Evolutionary conservation across 2,329 filamentous ascomycete genomes (phyloP).

Genomic region (Colletotrichum spinosum): DNA sequence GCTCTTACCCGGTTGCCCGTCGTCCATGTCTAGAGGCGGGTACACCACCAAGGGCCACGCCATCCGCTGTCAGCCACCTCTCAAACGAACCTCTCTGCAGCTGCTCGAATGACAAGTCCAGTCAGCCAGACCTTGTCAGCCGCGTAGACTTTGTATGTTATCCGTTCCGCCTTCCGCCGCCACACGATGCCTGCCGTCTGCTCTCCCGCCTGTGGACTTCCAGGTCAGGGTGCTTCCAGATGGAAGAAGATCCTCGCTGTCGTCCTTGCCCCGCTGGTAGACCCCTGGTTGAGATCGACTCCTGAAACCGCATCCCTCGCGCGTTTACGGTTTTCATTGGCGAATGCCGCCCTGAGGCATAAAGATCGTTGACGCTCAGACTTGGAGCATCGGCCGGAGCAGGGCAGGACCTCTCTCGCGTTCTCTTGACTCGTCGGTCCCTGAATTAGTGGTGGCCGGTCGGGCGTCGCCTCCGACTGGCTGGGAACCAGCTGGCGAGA

Average conservation of each 20-base stretch:
- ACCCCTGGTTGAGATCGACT: slow-evolving; percentile 38
- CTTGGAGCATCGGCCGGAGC: slow-evolving; percentile 29
- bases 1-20: slow-evolving; percentile 12
- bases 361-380: slow-evolving; percentile 37
- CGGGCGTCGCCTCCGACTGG: slow-evolving; percentile 34
- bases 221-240: slow-evolving; percentile 28
- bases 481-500: neutral
- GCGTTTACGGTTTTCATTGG: slow-evolving; percentile 30
- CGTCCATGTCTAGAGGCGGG: neutral
- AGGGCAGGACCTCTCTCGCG: slow-evolving; percentile 27
- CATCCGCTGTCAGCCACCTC: slow-evolving; percentile 18
- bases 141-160: slow-evolving; percentile 6
- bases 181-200: slow-evolving; percentile 7
- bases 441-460: slow-evolving; percentile 26
- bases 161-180: slow-evolving; percentile 22
- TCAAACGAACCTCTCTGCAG: slow-evolving; percentile 25
- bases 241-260: slow-evolving; percentile 11
- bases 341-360: slow-evolving; percentile 35
- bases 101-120: slow-evolving; percentile 15
- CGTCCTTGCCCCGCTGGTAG: slow-evolving; percentile 34
- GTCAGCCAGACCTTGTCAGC: slow-evolving; percentile 26
- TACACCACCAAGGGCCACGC: slow-evolving; percentile 11
- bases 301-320: slow-evolving; percentile 38
- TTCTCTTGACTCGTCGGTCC: slow-evolving; percentile 34
- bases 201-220: slow-evolving; percentile 28